Base-by-base conservation (phyloP, 2,329 filamentous ascomycete species). In the Pseudogymnoascus pannorum region DNA sequence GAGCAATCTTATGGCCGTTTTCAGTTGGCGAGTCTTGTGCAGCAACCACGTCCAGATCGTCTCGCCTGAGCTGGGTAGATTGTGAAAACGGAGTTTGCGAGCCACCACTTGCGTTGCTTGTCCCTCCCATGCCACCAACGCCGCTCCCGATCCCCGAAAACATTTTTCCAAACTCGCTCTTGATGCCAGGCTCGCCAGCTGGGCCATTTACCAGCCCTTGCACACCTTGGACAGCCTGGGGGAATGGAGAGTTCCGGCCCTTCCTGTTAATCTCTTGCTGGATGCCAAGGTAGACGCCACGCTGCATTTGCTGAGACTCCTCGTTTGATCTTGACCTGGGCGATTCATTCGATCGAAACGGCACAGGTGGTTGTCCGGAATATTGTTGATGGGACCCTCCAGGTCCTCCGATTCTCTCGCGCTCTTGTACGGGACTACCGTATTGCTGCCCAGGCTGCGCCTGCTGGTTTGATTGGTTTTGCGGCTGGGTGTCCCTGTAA, bases 101-200 rank as follows among this genome's bases (percentile, higher is more conserved):
- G 82, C 79, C 64, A 79, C 83, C 66, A 78, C 83, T 63, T 79
- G 68, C 66, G 54, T 79, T 77, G 35, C 77, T 75, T 33, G 78
- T 75, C 12, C 75, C 74, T 44, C 76, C 76, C 18, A 79, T 79
- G 64, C 79, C 80, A 29, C 84, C 83, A 16, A 87, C 78, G 35
- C 86, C 86, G 72, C 84, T 87, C 14, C 86, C 92, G 66, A 97
- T 91, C n/a, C 93, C 93, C 16, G 91, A 91, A 75, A 96, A 97
- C 81, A 97, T 96, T 64, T 91, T 87, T 26, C 92, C 92, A 72
- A 97, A 92, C 72, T 97, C 93, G 71, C 87, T 95, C 79, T 97
- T 96, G 70, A 97, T 96, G 44, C 89, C 89, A 9, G 91, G 89
- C 72, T 96, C 92, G 14, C 87, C 89, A 12, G 86, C 85, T 5